Evolutionary conservation across 2,329 filamentous ascomycete species (phyloP), one percentile per base, ranked within the genome.

Genomic region (Exophiala aquamarina): DNA sequence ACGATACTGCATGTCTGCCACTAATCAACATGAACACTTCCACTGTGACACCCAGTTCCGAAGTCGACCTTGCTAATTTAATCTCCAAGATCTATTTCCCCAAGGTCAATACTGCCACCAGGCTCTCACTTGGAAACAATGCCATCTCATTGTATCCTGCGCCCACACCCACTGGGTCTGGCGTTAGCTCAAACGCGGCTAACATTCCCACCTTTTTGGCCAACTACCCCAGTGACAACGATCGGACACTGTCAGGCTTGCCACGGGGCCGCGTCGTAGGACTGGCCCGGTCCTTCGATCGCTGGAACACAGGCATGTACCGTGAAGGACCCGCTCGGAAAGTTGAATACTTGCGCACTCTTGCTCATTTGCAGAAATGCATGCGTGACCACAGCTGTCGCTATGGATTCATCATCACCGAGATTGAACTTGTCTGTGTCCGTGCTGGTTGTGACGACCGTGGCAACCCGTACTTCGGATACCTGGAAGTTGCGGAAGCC

Each of bases 231-330:
- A 72, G 71, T 20, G 75, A 78, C 56, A 70, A 65, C 3, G 74
- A 75, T 11, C 63, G 63, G 8, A 75, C 75, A 3, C 66, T 70
- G 49, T 68, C 72, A 3, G 75, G 75, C 9, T 66, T 69, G 69
- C 52, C 77, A 62, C 62, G 82, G 67, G 62, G 85, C 18, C 82
- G 87, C 23, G 79, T 90, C 10, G 84, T 92, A 39, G 88, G 92
- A 5, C 78, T 96, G n/a, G 87, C 94, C 60, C 92, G 92, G 70
- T 86, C 83, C 65, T 96, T 92, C 64, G 87, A 95, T 67, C 85
- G 88, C 60, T 96, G 94, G 87, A 95, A 95, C 75, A 93, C 89
- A 1, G 88, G 87, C 54, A 95, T 95, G 88, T 87, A 90, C 50
- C 82, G 84, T 50, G 89, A 94, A 66, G 83, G 84, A 35, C 89